Evolutionary conservation across 2,329 filamentous ascomycete species (phyloP), one percentile per base, ranked within the genome.

Genomic region (Claviceps africana): DNA sequence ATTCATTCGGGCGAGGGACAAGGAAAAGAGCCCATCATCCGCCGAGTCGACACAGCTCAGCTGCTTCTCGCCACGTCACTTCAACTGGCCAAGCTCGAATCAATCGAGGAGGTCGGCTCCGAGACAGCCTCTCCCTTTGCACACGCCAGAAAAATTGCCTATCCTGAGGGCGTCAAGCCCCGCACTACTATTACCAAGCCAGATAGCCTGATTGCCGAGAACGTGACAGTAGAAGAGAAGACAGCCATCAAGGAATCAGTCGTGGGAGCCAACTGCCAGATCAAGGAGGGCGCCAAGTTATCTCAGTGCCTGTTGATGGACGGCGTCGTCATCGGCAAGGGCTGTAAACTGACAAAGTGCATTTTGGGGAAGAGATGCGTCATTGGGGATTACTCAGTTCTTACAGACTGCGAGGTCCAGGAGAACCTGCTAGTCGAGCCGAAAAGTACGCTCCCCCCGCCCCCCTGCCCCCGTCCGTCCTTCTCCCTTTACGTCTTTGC

Each of bases 221-320:
- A 96, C 62, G 88, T 94, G 42, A 88, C 83, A 1, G 82, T 97
- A 0, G 87, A 91, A 62, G 87, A 91, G 60, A 91, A 91, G 65
- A 84, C 82, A 25, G 85, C 89, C n/a, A 86, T 98, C 70, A 96
- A 95, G 67, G 88, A 95, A 67, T 85, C 77, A 39, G 88, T 96
- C 31, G 81, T 98, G 42, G 93, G 93, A 2, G 81, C 87, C 4
- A 88, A 88, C 60, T 95, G 88, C 65, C 84, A 86, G 60, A 91
- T 98, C 57, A 82, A 83, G 56, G 82, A 85, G 59, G 88, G 89
- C n/a, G 88, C 86, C 31, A 86, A 90, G 58, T 70, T 98, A 45
- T 83, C 82, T n/a, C 80, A 90, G 57, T 97, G 91, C 67, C 69
- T 97, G 47, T 71, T 97, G 21, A 96, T 97, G 88, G 91, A 97